Conservation (phyloP, 139 green algal species). For the Eudorina sp. region DNA sequence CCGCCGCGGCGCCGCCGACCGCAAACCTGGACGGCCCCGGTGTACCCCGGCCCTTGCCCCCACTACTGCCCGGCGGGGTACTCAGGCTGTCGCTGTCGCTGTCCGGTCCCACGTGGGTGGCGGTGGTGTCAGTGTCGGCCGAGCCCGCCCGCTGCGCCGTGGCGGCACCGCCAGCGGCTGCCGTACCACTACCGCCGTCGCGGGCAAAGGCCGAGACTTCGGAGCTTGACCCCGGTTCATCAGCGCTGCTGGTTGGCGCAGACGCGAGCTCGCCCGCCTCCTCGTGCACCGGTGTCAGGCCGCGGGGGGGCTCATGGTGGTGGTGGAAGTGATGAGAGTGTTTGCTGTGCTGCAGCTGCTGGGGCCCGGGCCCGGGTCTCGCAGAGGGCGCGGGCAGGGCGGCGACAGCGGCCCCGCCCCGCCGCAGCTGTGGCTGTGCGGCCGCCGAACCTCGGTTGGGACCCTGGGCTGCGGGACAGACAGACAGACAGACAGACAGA, state of each 20-base stretch:
- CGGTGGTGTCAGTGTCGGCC: background rate
- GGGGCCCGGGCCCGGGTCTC: background rate
- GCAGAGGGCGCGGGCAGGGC: background rate
- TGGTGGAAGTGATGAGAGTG: background rate
- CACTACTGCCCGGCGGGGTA: background rate
- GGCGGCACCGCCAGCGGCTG: background rate
- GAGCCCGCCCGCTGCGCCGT: background rate
- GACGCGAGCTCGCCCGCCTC: slow-evolving; percentile 22
- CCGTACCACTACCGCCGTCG: background rate
- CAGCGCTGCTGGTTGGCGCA: background rate
- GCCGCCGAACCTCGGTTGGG: no score
- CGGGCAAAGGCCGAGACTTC: background rate
- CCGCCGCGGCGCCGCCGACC: background rate
- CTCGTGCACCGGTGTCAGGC: slow-evolving; percentile 18
- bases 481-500: no score
- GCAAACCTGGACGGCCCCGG: background rate
- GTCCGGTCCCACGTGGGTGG: background rate
- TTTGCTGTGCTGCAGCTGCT: background rate
- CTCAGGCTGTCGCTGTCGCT: background rate
- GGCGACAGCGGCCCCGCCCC: background rate
- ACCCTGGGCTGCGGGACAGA: no score
- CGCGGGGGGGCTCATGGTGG: background rate
- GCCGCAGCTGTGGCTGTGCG: background rate
- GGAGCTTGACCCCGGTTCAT: background rate
- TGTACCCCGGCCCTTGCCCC: background rate